Percentiles rank a stretch among this genome's conserved stretches.
Evolutionary conservation across 2,329 filamentous ascomycete species (phyloP).

Genomic region (Dryadomyces quercus-mongolicae): DNA sequence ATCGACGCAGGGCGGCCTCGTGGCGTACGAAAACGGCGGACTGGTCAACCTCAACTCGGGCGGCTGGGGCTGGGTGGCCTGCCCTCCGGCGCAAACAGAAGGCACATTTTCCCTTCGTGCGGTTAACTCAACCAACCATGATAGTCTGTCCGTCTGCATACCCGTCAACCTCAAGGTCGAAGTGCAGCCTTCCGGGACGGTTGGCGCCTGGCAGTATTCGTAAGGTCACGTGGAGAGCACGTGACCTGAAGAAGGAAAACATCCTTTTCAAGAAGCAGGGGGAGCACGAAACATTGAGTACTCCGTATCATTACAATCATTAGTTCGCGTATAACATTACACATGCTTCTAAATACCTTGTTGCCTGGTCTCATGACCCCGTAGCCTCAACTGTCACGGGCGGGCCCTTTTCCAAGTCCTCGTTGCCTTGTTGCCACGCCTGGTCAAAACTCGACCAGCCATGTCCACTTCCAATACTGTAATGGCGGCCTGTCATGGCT

Average conservation of each 20-base stretch:
- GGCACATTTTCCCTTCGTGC: conserved; percentile 16
- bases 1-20: conserved; percentile 16
- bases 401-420: conserved; percentile 7
- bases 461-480: conserved; percentile 3
- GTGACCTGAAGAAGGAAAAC: neutral
- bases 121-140: conserved; percentile 16
- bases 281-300: neutral
- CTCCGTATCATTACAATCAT: neutral
- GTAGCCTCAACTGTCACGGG: no score
- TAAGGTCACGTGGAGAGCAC: conserved; percentile 7
- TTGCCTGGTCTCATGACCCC: no score
- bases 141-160: conserved; percentile 12
- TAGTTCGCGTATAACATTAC: no score
- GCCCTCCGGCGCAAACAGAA: conserved; percentile 15
- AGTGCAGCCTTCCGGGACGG: conserved; percentile 10
- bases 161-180: conserved; percentile 18
- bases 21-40: conserved; percentile 19
- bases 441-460: conserved; percentile 4
- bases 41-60: conserved; percentile 21
- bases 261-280: neutral
- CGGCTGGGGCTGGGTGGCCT: conserved; percentile 19
- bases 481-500: neutral
- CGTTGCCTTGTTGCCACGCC: neutral
- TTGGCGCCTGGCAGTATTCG: conserved; percentile 20
- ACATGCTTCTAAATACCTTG: no score